Evolutionary conservation across 1,284 basidiomycete genomes (phyloP).

Genomic region (Schizophyllum commune): DNA sequence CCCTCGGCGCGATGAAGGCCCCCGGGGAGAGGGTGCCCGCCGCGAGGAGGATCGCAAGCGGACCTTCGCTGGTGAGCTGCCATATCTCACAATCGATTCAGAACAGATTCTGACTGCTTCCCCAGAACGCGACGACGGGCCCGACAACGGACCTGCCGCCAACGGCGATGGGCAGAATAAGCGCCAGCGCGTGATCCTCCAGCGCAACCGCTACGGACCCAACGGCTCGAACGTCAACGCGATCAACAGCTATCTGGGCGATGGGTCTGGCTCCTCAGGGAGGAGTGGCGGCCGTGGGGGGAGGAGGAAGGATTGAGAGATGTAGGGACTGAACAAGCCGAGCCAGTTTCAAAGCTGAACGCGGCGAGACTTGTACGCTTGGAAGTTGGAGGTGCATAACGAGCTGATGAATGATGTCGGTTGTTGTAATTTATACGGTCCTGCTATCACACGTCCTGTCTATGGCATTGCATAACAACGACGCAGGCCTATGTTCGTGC

Average conservation of each 20-base stretch:
- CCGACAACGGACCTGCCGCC: neutral
- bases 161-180: neutral
- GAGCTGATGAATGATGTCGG: too few relatives aligned
- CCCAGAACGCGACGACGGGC: neutral
- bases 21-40: slow-evolving; percentile 47
- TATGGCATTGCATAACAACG: too few relatives aligned
- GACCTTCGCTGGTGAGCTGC: slow-evolving; percentile 51
- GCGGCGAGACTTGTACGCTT: too few relatives aligned
- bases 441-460: too few relatives aligned
- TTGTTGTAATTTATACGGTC: too few relatives aligned
- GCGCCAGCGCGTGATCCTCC: neutral
- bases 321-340: too few relatives aligned
- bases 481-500: too few relatives aligned
- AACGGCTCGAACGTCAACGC: neutral
- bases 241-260: neutral
- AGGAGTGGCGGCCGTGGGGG: neutral
- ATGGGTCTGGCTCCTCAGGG: neutral
- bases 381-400: too few relatives aligned
- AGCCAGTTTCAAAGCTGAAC: too few relatives aligned
- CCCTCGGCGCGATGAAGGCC: slow-evolving; percentile 29
- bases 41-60: slow-evolving; percentile 57
- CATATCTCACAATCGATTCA: neutral
- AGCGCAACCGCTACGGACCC: neutral
- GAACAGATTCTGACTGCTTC: neutral
- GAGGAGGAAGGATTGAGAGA: neutral